phyloP scores from a whole-genome alignment of 2,329 filamentous ascomycete species.

The Trichoderma endophyticum region DNA sequence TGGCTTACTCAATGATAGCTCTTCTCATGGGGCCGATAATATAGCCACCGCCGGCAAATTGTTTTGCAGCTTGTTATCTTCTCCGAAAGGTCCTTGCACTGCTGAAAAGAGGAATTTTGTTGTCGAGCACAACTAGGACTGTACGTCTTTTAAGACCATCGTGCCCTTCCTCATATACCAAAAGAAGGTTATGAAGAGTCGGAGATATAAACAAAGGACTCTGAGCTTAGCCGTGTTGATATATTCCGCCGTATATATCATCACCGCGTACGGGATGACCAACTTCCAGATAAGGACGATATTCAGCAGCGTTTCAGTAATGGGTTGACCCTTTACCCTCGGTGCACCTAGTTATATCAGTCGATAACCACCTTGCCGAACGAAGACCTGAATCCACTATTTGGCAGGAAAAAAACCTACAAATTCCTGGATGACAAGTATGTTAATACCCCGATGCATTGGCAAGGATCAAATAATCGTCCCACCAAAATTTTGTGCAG shows the following conservation, averaged over 20 bases:
- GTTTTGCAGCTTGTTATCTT: neutral
- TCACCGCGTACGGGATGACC: conserved; percentile 38
- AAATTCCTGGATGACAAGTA: conserved; percentile 31
- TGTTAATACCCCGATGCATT: conserved; percentile 30
- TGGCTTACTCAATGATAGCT: neutral
- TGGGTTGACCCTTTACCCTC: conserved; percentile 28
- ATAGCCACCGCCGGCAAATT: neutral
- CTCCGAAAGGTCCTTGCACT: neutral
- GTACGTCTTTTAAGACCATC: neutral
- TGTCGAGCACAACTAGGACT: neutral
- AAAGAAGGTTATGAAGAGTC: conserved; percentile 25
- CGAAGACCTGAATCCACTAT: neutral
- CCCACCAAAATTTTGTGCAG: conserved; percentile 33
- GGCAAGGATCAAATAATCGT: conserved; percentile 38
- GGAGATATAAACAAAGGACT: conserved; percentile 42
- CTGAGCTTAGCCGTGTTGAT: conserved; percentile 40
- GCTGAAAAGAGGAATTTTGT: neutral
- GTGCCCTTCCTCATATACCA: neutral
- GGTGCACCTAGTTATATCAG: conserved; percentile 20
- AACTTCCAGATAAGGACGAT: conserved; percentile 26
- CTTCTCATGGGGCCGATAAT: neutral
- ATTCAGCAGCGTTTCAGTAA: conserved; percentile 26
- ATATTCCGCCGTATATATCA: conserved; percentile 32
- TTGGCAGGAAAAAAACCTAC: conserved; percentile 23
- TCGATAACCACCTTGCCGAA: neutral